Evolutionary conservation across 169 alveolate species (phyloP).

Genomic region (Perkinsus marinus): DNA sequence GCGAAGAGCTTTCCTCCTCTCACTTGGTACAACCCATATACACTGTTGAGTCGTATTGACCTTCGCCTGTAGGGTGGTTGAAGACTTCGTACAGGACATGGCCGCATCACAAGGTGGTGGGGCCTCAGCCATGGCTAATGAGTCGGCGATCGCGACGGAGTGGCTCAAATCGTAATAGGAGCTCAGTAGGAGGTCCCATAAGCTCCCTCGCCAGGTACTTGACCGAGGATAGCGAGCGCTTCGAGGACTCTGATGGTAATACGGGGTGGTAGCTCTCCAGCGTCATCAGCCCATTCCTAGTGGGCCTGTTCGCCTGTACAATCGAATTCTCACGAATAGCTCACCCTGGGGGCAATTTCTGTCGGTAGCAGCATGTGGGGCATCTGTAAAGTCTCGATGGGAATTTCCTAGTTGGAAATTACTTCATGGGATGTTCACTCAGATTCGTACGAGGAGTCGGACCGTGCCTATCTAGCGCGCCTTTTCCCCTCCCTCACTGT

Average conservation of each 20-base stretch:
- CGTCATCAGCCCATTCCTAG: too few species aligned
- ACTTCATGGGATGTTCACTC: too few species aligned
- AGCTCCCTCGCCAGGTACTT: not conserved
- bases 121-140: not conserved
- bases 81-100: not conserved
- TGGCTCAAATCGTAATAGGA: not conserved
- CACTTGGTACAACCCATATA: not conserved
- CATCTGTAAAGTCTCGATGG: too few species aligned
- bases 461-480: not conserved
- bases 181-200: too few species aligned
- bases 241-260: not conserved
- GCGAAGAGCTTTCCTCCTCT: not conserved
- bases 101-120: not conserved
- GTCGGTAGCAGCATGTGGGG: too few species aligned
- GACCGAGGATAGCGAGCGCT: not conserved
- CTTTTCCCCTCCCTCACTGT: not conserved
- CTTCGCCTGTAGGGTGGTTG: not conserved
- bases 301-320: too few species aligned
- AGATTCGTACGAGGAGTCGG: not conserved
- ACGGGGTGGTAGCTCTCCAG: not conserved
- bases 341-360: too few species aligned
- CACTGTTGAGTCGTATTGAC: not conserved
- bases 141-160: not conserved
- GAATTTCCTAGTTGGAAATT: too few species aligned
- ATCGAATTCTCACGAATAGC: too few species aligned